Evolutionary conservation across 1,139 yeast genomes (phyloP).

Genomic region (Nakaseomyces glabratus): DNA sequence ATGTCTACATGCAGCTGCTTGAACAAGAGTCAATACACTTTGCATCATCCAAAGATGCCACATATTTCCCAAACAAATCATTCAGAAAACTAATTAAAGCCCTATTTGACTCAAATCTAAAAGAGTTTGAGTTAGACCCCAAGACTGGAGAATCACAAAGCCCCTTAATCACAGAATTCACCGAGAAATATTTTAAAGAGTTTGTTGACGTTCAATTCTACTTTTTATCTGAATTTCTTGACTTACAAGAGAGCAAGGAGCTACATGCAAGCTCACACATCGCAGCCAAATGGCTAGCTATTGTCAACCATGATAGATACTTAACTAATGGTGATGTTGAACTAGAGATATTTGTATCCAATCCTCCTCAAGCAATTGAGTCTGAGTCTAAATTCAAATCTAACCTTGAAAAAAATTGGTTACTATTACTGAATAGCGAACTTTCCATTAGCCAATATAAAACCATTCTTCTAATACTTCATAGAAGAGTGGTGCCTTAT

Average conservation of each 20-base stretch:
- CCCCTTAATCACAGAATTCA: slow-evolving; percentile 52
- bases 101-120: slow-evolving; percentile 38
- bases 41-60: slow-evolving; percentile 41
- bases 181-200: slow-evolving; percentile 43
- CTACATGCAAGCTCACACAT: slow-evolving; percentile 9
- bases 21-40: slow-evolving; percentile 50
- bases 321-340: slow-evolving; percentile 24
- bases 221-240: slow-evolving; percentile 41
- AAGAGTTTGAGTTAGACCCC: slow-evolving; percentile 37
- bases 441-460: slow-evolving; percentile 52
- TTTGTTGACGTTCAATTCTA: slow-evolving; percentile 63
- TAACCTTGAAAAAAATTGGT: slow-evolving; percentile 63
- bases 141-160: slow-evolving; percentile 38
- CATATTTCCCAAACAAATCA: slow-evolving; percentile 55
- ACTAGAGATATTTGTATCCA: slow-evolving; percentile 35
- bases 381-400: slow-evolving; percentile 52
- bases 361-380: slow-evolving; percentile 47
- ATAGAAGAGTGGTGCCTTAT: slow-evolving; percentile 75
- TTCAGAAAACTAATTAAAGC: slow-evolving; percentile 42
- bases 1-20: slow-evolving; percentile 52
- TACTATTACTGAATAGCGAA: slow-evolving; percentile 43
- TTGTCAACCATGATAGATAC: slow-evolving; percentile 33
- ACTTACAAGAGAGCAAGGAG: slow-evolving; percentile 17
- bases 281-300: slow-evolving; percentile 32
- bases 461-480: slow-evolving; percentile 57